Base-by-base conservation (phyloP, 371 early-diverging fungal genomes). In the Rhizomucor miehei region DNA sequence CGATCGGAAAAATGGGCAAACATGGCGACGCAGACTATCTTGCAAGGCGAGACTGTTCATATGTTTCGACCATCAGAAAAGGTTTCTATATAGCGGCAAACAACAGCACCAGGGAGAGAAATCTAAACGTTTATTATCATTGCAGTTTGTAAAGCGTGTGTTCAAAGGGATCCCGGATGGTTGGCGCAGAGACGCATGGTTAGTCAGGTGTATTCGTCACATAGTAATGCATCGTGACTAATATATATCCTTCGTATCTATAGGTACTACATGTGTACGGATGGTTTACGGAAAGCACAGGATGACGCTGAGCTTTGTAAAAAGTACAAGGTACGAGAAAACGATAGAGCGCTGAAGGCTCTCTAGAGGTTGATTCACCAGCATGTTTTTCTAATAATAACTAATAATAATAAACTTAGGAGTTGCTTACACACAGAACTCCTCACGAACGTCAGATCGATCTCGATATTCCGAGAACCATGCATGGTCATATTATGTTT, bases 121-220 rank as follows among this genome's bases (percentile, higher is more conserved):
- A 36, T 34, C 41, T 41, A 17, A 20, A 41, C 16, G 39, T 20
- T 56, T 35, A 21, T 29, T 29, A 8, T 29, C 8, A 51, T 54
- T 25, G 17, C 36, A 85, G 73, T 80, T 86, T 50, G 53, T 61
- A 14, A 65, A 61, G 21, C 66, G 86, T 35, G 69, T 86, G 1
- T 79, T 71, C 65, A 86, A 86, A 64, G 84, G 86, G 13, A 79
- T 86, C 41, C 86, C 86, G 14, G 82, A 86, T 56, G 73, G 81
- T 38, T 86, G 86, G 86, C 65, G 84, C 51, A 62, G 80, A 36
- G 79, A 81, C 25, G 83, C 78, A 53, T 86, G 86, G 83, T 82
- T 58, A 59, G 29, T n/a, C 29, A 29, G 8, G 5, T 29, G 29
- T 29, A 58, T 39, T 3, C 6, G 52, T 48, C 34, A 37, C 48